phyloP scores from a whole-genome alignment of 164 flowering plant species.

The Aristolochia contorta region DNA sequence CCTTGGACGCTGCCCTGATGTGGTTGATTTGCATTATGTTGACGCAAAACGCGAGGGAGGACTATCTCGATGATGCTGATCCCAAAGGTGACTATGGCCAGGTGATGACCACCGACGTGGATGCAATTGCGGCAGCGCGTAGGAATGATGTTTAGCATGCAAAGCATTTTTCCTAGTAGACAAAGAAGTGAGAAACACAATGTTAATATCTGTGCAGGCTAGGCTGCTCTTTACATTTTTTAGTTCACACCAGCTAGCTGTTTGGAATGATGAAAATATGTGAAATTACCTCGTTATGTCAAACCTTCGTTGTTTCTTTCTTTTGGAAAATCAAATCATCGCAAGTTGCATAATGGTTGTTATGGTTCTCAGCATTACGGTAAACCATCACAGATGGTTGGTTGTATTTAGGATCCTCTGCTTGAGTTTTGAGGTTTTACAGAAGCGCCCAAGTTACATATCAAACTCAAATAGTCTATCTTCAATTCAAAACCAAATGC shows the following conservation, averaged over 20 bases:
- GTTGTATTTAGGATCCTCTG: too few relatives aligned
- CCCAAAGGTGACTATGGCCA: constrained; percentile 33
- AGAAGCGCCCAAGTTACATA: too few relatives aligned
- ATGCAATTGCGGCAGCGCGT: not conserved
- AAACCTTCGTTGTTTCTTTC: not conserved
- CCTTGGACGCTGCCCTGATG: constrained; percentile 32
- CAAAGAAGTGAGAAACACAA: not conserved
- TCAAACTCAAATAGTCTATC: too few relatives aligned
- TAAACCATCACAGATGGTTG: too few relatives aligned
- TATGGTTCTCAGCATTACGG: too few relatives aligned
- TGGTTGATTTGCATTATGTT: constrained; percentile 44
- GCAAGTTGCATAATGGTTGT: too few relatives aligned
- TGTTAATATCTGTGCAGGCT: not conserved
- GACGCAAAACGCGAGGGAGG: constrained; percentile 28
- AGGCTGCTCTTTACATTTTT: not conserved
- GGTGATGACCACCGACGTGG: constrained; percentile 19
- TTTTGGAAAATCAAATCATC: not conserved
- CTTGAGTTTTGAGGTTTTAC: too few relatives aligned
- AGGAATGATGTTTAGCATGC: not conserved
- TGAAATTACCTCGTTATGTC: not conserved
- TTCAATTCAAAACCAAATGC: too few relatives aligned
- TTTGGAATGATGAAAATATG: not conserved
- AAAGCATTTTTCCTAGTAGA: not conserved
- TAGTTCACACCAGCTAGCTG: not conserved
- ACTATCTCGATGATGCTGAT: constrained; percentile 26